Conservation (phyloP, 2,329 filamentous ascomycete species). For the Fusarium piperis region DNA sequence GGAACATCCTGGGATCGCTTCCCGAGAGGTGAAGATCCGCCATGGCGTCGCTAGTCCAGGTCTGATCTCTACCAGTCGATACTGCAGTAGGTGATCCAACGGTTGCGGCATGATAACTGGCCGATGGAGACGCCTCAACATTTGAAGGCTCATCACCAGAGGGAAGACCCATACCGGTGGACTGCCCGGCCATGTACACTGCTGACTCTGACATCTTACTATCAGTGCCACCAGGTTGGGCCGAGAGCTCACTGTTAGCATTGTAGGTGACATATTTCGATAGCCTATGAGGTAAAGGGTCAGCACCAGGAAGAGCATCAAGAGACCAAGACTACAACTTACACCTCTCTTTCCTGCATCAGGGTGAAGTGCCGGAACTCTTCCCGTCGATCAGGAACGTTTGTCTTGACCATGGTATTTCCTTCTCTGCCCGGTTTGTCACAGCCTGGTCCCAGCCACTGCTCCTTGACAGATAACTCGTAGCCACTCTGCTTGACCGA, state of each 20-base stretch:
- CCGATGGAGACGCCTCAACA: slow-evolving; percentile 18
- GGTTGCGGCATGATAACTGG: slow-evolving; percentile 12
- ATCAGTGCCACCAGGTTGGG: slow-evolving; percentile 13
- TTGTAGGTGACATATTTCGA: slow-evolving; percentile 55
- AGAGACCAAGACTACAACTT: slow-evolving; percentile 49
- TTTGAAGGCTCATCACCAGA: slow-evolving; percentile 10
- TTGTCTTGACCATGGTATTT: slow-evolving; percentile 95
- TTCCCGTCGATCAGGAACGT: slow-evolving; percentile 92
- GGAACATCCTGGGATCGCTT: slow-evolving; percentile 75
- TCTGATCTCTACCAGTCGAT: slow-evolving; percentile 44
- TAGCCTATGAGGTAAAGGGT: slow-evolving; percentile 46
- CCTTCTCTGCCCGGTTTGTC: slow-evolving; percentile 81
- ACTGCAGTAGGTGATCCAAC: slow-evolving; percentile 36
- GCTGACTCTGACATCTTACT: slow-evolving; percentile 30
- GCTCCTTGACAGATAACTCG: slow-evolving; percentile 86
- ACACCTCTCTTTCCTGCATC: slow-evolving; percentile 86
- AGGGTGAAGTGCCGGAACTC: slow-evolving; percentile 90
- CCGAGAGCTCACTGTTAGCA: slow-evolving; percentile 32
- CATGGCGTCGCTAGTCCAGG: slow-evolving; percentile 51
- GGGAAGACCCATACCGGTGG: background rate
- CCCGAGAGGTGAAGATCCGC: slow-evolving; percentile 62
- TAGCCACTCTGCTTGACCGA: slow-evolving; percentile 96
- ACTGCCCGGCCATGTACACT: slow-evolving; percentile 21
- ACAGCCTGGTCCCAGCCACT: slow-evolving; percentile 87
- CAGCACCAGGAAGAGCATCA: background rate